phyloP scores from a whole-genome alignment of 495 filamentous ascomycete species.

The Talaromyces adpressus region DNA sequence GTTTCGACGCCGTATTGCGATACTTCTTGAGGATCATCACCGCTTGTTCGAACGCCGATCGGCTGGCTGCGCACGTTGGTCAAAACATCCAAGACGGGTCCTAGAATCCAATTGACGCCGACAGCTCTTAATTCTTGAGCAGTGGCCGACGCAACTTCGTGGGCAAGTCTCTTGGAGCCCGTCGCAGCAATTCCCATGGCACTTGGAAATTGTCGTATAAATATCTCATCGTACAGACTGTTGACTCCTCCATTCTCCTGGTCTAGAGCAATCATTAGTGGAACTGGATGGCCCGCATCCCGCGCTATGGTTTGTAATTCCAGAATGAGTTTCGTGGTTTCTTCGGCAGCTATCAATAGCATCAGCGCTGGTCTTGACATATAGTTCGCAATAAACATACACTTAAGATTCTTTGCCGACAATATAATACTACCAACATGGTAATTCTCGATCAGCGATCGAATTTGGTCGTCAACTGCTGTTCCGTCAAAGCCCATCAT shows the following conservation, averaged over 20 bases:
- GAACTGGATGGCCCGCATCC: slow-evolving; percentile 77
- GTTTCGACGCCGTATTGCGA: slow-evolving; percentile 80
- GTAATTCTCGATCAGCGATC: slow-evolving; percentile 75
- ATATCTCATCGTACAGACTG: slow-evolving; percentile 84
- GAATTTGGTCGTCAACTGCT: slow-evolving; percentile 77
- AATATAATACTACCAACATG: slow-evolving; percentile 78
- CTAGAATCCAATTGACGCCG: slow-evolving; percentile 86
- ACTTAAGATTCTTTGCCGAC: slow-evolving; percentile 88
- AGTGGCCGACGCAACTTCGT: slow-evolving; percentile 77
- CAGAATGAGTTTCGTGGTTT: slow-evolving; percentile 72
- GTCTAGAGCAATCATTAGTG: slow-evolving; percentile 76
- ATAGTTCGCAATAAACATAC: slow-evolving; percentile 31
- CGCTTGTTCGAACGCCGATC: slow-evolving; percentile 71
- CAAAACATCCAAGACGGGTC: slow-evolving; percentile 82
- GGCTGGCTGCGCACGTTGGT: slow-evolving; percentile 85
- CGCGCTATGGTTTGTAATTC: slow-evolving; percentile 84
- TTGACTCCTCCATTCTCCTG: slow-evolving; percentile 96
- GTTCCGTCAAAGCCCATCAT: slow-evolving; percentile 96
- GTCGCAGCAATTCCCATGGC: slow-evolving; percentile 88
- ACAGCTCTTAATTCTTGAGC: slow-evolving; percentile 79
- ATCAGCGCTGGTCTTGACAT: neutral
- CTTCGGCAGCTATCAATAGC: slow-evolving; percentile 59
- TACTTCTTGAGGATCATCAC: slow-evolving; percentile 85
- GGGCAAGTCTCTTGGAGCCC: slow-evolving; percentile 68
- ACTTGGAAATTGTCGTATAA: slow-evolving; percentile 84